Evolutionary conservation across 2,329 filamentous ascomycete species (phyloP), one percentile per base, ranked within the genome.

Genomic region (Monosporascus sp.): DNA sequence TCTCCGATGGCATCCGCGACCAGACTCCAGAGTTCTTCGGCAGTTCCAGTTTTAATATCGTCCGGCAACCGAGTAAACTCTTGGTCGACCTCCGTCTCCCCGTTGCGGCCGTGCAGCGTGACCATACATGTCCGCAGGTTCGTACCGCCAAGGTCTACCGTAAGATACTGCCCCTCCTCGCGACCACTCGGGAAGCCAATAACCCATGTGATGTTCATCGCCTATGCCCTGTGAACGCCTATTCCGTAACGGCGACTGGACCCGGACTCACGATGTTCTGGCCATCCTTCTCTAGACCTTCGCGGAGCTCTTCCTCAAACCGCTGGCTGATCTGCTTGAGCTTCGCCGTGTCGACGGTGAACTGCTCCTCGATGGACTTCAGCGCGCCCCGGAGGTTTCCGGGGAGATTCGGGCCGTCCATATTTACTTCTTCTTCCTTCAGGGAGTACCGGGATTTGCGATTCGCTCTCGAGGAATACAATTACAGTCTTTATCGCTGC

Each of bases 101-200:
- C 14, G 65, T 84, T 75, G 55, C 87, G 80, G 37, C 82, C 80
- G 60, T 37, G 49, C 19, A 89, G 72, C 54, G 78, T 80, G 60
- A 89, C 85, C 66, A 87, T 84, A 66, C 86, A 89, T 56, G 89
- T 85, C 62, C 86, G 81, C 54, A 89, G 72, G 65, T 89, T 89
- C 63, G 86, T 89, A 57, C 86, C 86, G 50, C 86, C 86, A 78
- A 89, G 86, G 64, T 89, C 86, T 27, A 89, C 74, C 31, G 86
- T 84, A n/a, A 89, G 76, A 69, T 81, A 87, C 6, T 89, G 76
- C 47, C 87, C 87, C 83, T 85, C 60, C 41, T 54, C 52, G n/a
- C 40, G 24, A 26, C 52, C 52, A 7, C 40, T 40, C 17, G 52
- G 52, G 7, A 40, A 19, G 14, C 52, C 52, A 17, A 51, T 14